Conservation (phyloP, 2,329 filamentous ascomycete species). For the Xylaria sp. region DNA sequence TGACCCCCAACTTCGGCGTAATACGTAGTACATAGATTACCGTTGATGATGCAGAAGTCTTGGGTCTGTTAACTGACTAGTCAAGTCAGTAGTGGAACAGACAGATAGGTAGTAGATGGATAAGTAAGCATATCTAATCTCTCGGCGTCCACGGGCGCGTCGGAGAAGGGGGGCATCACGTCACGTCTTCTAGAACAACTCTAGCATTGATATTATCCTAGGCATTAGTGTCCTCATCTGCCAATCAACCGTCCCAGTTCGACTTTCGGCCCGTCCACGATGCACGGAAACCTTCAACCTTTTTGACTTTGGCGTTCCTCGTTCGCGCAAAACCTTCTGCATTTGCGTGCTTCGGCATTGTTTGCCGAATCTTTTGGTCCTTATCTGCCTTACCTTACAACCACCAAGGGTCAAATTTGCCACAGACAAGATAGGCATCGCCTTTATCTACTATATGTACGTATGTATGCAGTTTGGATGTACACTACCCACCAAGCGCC, state of each 20-base stretch:
- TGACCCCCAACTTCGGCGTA: neutral
- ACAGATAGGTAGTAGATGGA: neutral
- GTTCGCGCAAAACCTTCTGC: neutral
- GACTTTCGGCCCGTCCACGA: constrained; percentile 12
- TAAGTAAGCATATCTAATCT: neutral
- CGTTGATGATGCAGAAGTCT: constrained; percentile 1
- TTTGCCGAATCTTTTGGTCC: neutral
- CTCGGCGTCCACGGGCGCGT: neutral
- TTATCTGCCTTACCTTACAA: neutral
- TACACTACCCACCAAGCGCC: too few relatives aligned
- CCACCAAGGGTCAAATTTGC: neutral
- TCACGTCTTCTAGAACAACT: neutral
- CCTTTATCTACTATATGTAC: too few relatives aligned
- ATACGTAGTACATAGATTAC: neutral
- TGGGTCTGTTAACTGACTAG: neutral
- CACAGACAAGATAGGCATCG: neutral
- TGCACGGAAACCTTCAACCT: neutral
- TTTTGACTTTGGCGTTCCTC: neutral
- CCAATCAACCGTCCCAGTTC: neutral
- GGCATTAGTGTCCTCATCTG: too few relatives aligned
- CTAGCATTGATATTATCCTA: too few relatives aligned
- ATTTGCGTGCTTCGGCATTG: neutral
- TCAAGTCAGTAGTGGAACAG: neutral
- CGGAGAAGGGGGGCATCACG: neutral
- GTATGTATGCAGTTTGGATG: too few relatives aligned